Evolutionary conservation across 2,329 filamentous ascomycete genomes (phyloP).

Genomic region (Akanthomyces muscarius): DNA sequence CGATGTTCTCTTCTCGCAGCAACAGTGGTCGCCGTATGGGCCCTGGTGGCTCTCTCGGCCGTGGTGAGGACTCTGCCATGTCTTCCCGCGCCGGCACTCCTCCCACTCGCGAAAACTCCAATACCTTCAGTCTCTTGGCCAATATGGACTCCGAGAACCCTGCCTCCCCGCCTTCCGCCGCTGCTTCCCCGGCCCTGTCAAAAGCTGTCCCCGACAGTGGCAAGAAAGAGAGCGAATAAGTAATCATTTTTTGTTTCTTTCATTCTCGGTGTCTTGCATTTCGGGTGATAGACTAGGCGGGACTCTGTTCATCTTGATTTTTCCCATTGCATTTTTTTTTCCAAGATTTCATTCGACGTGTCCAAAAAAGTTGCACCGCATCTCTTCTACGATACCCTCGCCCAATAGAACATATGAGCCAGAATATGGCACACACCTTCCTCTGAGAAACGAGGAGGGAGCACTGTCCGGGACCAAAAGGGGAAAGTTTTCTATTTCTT

Average conservation of each 20-base stretch:
- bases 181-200: constrained; percentile 61
- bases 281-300: constrained; percentile 50
- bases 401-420: constrained; percentile 40
- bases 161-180: constrained; percentile 65
- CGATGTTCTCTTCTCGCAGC: constrained; percentile 84
- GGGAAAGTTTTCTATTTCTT: constrained; percentile 15
- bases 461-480: constrained; percentile 16
- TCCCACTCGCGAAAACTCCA: constrained; percentile 60
- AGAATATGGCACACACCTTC: constrained; percentile 27
- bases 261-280: constrained; percentile 42
- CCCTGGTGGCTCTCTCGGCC: constrained; percentile 66
- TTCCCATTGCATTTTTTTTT: constrained; percentile 33
- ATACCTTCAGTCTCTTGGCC: constrained; percentile 74
- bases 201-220: constrained; percentile 57
- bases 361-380: constrained; percentile 46
- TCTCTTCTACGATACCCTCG: constrained; percentile 48
- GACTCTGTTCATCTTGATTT: constrained; percentile 27
- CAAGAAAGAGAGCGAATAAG: constrained; percentile 49
- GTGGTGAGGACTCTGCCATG: constrained; percentile 79
- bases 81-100: constrained; percentile 90
- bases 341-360: constrained; percentile 44
- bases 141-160: constrained; percentile 60
- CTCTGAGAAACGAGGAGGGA: constrained; percentile 28
- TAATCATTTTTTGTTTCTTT: constrained; percentile 25
- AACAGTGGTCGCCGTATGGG: constrained; percentile 83